phyloP scores from a whole-genome alignment of 1,139 yeast species.

The Saccharomycopsis hybrid region DNA sequence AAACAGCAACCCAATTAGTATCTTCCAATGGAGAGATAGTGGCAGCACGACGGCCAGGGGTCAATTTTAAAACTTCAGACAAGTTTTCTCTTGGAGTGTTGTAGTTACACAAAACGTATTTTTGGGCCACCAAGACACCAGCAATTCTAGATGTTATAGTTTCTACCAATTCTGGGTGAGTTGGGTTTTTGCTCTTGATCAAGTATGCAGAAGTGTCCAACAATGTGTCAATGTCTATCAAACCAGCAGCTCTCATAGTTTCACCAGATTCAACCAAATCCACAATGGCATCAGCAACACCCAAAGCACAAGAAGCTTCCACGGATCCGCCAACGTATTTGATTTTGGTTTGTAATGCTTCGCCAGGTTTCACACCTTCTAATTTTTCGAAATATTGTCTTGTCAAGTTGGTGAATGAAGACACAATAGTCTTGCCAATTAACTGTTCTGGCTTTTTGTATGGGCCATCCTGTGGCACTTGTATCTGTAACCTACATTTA shows the following conservation, averaged over 20 bases:
- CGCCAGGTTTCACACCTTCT: slow-evolving; percentile 51
- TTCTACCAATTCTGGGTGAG: slow-evolving; percentile 67
- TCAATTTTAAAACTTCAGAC: slow-evolving; percentile 55
- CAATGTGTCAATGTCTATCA: slow-evolving; percentile 81
- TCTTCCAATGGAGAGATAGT: slow-evolving; percentile 88
- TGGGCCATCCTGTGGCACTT: slow-evolving; percentile 80
- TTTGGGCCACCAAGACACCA: slow-evolving; percentile 93
- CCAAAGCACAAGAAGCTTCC: slow-evolving; percentile 97
- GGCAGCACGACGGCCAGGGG: slow-evolving; percentile 97
- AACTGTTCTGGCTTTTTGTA: slow-evolving; percentile 59
- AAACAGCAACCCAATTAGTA: slow-evolving; percentile 88
- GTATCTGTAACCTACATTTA: slow-evolving; percentile 83
- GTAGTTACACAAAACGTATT: slow-evolving; percentile 85
- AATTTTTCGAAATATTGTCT: slow-evolving; percentile 66
- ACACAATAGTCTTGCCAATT: slow-evolving; percentile 87
- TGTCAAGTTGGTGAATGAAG: slow-evolving; percentile 79
- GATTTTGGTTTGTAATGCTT: slow-evolving; percentile 57
- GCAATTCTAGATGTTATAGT: slow-evolving; percentile 73
- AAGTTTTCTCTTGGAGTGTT: slow-evolving; percentile 78
- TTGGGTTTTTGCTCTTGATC: slow-evolving; percentile 65
- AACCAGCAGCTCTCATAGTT: slow-evolving; percentile 98
- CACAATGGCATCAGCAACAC: slow-evolving; percentile 97
- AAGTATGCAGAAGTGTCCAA: slow-evolving; percentile 86
- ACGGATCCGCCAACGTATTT: slow-evolving; percentile 96
- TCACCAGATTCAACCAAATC: slow-evolving; percentile 97